Evolutionary conservation across 2,329 filamentous ascomycete species (phyloP).

Genomic region (Beauveria caledonica): DNA sequence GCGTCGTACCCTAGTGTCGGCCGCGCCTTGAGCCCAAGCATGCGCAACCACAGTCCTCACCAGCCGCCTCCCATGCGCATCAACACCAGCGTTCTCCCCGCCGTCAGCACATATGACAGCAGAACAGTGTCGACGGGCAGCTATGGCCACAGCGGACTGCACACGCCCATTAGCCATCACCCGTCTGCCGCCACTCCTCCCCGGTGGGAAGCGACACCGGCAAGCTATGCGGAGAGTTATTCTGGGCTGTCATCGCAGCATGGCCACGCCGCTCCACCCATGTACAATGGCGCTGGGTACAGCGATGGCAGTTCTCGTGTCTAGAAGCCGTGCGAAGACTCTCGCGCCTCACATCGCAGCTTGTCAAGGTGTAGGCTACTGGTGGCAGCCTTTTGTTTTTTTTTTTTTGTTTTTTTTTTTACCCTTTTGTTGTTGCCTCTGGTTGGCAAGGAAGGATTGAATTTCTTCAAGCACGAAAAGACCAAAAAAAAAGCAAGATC

Average conservation of each 20-base stretch:
- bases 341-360: background rate
- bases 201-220: conserved; percentile 33
- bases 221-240: conserved; percentile 31
- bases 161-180: conserved; percentile 31
- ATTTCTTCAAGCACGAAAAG: too few species aligned
- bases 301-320: conserved; percentile 34
- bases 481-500: background rate
- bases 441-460: too few species aligned
- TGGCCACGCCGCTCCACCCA: conserved; percentile 22
- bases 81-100: conserved; percentile 30
- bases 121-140: conserved; percentile 24
- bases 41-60: conserved; percentile 28
- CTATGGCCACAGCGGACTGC: conserved; percentile 33
- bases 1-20: conserved; percentile 25
- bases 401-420: too few species aligned
- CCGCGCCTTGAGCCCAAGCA: conserved; percentile 35
- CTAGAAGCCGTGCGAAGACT: conserved; percentile 17
- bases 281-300: conserved; percentile 36
- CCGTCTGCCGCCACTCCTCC: conserved; percentile 29
- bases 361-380: background rate
- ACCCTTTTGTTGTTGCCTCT: too few species aligned
- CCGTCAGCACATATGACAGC: conserved; percentile 32
- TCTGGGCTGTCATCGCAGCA: conserved; percentile 31
- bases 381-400: background rate
- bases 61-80: conserved; percentile 28